Conservation (phyloP, 257 asterid species). For the Salvia miltiorrhiza region DNA sequence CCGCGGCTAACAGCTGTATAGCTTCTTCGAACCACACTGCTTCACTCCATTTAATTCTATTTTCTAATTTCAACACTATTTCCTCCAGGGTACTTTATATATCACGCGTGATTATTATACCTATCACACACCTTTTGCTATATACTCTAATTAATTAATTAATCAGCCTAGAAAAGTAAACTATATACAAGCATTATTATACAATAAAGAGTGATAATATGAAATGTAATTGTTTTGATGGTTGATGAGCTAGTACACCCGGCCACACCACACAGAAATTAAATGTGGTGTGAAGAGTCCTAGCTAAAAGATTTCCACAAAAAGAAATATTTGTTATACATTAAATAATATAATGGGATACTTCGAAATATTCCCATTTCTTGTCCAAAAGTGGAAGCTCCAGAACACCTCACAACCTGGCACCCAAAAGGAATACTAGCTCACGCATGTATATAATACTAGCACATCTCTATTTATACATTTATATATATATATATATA, state of each 20-base stretch:
- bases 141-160: constrained; percentile 18
- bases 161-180: constrained; percentile 21
- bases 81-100: constrained; percentile 3
- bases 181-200: not conserved
- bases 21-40: not conserved
- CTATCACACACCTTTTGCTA: constrained; percentile 34
- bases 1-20: not conserved
- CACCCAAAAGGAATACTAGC: constrained; percentile 20
- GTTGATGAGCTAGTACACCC: constrained; percentile 20
- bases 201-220: not conserved
- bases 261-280: not conserved
- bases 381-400: constrained; percentile 33
- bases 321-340: not conserved
- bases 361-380: constrained; percentile 9
- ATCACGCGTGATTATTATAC: constrained; percentile 55
- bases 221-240: constrained; percentile 10
- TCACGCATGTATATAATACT: not conserved
- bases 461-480: too few species aligned
- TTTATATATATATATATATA: not conserved
- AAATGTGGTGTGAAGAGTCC: not conserved
- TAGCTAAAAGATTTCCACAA: not conserved
- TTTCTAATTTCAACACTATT: not conserved
- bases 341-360: too few species aligned
- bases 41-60: too few species aligned
- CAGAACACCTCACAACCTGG: constrained; percentile 53